Percentiles rank a stretch among this genome's conserved stretches.
Evolutionary conservation across 768 basidiomycete species (phyloP).

Genomic region (Panaeolus cyanescens): DNA sequence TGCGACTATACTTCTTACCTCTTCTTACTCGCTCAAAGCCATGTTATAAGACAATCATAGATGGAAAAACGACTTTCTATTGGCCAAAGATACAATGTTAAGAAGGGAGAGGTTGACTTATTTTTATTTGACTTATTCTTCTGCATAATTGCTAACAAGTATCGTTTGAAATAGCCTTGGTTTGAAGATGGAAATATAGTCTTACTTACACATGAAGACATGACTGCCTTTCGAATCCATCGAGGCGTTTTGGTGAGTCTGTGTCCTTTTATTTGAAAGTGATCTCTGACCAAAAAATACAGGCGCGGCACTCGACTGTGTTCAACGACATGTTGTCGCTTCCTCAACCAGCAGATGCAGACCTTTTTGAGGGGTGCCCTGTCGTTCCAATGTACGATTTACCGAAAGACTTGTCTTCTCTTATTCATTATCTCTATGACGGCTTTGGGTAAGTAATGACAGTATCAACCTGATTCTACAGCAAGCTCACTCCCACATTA

Average conservation of each 20-base stretch:
- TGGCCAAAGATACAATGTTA: slow-evolving; percentile 8
- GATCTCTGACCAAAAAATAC: slow-evolving; percentile 1
- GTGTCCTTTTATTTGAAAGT: neutral
- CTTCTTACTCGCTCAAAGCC: too few species aligned
- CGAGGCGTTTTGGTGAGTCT: slow-evolving; percentile 41
- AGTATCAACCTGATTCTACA: neutral
- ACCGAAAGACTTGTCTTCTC: slow-evolving; percentile 47
- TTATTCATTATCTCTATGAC: slow-evolving; percentile 59
- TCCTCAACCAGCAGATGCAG: slow-evolving; percentile 35
- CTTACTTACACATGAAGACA: slow-evolving; percentile 42
- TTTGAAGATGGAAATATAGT: slow-evolving; percentile 65
- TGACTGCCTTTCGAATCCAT: slow-evolving; percentile 56
- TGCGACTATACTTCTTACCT: too few species aligned
- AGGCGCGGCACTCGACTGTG: slow-evolving; percentile 57
- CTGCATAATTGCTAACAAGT: neutral
- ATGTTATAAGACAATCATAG: too few species aligned
- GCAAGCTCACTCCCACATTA: neutral
- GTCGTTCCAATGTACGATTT: slow-evolving; percentile 55
- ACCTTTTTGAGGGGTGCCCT: slow-evolving; percentile 45
- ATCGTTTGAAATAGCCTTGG: slow-evolving; percentile 42
- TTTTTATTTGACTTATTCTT: neutral
- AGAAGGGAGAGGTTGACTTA: slow-evolving; percentile 21
- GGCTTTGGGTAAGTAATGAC: slow-evolving; percentile 43
- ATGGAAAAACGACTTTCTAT: slow-evolving; percentile 15
- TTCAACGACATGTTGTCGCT: slow-evolving; percentile 58